Evolutionary conservation across 73 alveolate species (phyloP).

Genomic region (Symbiodinium pilosum): DNA sequence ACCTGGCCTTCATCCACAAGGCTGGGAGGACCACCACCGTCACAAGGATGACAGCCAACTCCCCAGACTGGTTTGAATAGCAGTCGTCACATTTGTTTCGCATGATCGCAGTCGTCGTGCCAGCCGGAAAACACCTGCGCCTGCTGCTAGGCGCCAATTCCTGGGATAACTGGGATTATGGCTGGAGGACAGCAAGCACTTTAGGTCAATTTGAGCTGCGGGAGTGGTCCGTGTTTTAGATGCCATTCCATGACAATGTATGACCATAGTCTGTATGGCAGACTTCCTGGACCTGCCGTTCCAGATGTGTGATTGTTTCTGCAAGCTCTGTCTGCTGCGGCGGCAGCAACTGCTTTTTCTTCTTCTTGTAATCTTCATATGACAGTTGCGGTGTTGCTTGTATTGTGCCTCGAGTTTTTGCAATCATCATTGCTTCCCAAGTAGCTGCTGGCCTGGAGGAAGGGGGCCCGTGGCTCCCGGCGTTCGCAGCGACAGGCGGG

Average conservation of each 20-base stretch:
- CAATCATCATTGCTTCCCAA: too few species aligned
- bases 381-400: too few species aligned
- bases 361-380: too few species aligned
- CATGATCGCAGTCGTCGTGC: background rate
- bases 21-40: conserved; percentile 21
- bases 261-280: too few species aligned
- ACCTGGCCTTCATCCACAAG: background rate
- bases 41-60: background rate
- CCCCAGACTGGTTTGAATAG: background rate
- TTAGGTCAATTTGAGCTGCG: too few species aligned
- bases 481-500: conserved; percentile 8
- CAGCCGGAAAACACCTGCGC: background rate
- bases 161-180: conserved; percentile 17
- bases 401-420: too few species aligned
- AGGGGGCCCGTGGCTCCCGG: conserved; percentile 12
- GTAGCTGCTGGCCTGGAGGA: background rate
- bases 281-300: too few species aligned
- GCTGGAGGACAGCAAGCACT: background rate
- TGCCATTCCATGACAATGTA: too few species aligned
- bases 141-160: background rate
- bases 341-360: too few species aligned
- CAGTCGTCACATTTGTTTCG: background rate
- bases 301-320: too few species aligned
- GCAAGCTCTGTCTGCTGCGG: too few species aligned
- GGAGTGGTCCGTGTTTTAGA: too few species aligned